Base-by-base conservation (phyloP, 2,329 filamentous ascomycete genomes). In the Ascocoryne sarcoides region DNA sequence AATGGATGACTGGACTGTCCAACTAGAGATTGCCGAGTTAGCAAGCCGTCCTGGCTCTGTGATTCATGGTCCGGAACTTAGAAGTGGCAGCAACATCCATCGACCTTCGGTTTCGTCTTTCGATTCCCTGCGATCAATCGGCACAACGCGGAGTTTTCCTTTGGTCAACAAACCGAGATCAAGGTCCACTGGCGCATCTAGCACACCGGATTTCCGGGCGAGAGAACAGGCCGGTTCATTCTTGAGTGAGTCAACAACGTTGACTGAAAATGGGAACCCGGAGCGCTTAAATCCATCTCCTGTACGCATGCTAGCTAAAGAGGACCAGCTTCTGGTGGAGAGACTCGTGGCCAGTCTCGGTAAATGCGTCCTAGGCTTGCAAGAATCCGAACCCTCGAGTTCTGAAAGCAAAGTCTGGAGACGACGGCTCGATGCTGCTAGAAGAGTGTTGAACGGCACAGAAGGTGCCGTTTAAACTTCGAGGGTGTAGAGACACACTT, bases 351-450 rank as follows among this genome's bases (percentile, higher is more conserved):
- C 69, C 2, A 73, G 69, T 48, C 62, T 82, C 1, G 76, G 76
- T 10, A 68, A 70, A 48, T 81, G 76, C 43, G 74, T 81, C 1
- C 57, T 79, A 7, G 73, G 69, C 20, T 52, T 82, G 46, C 67
- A 72, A 43, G 68, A 82, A 62, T 62, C 68, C 37, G 66, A 74
- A 48, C 63, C 64, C 48, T 63, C 71, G 43, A 69, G 70, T 51
- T 63, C 75, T 45, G 75, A 84, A 50, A 73, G 71, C 36, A 69
- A 79, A 40, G 68, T 81, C 44, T 78, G 84, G 60, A 70, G 86
- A 44, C 68, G 82, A 47, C 71, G 83, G 50, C 70, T 95, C 37
- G 85, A 93, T 50, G 75, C 78, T 38, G 88, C 87, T 4, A 76
- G 79, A 44, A 71, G 75, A 38, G 73, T 85, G 3, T 66, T 94